phyloP scores from a whole-genome alignment of 768 basidiomycete species.

The Amylocystis lapponica region DNA sequence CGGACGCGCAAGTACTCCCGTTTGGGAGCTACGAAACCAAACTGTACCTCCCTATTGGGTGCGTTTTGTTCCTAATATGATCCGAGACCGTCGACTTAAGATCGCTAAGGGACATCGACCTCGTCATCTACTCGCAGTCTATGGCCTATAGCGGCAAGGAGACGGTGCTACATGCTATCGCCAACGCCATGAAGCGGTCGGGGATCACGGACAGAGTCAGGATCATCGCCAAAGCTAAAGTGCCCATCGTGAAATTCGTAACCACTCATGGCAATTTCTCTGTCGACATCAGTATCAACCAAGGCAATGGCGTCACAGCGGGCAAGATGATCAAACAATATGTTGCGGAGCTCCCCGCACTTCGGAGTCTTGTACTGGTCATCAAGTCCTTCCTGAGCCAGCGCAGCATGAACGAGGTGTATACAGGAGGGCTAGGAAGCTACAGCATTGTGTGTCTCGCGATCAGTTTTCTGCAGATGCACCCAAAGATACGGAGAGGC shows the following conservation, averaged over 20 bases:
- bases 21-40: conserved; percentile 95
- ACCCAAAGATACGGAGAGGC: conserved; percentile 85
- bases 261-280: conserved; percentile 76
- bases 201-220: conserved; percentile 76
- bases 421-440: conserved; percentile 88
- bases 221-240: conserved; percentile 89
- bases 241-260: conserved; percentile 95
- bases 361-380: conserved; percentile 81
- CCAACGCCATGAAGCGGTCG: conserved; percentile 67
- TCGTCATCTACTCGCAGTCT: conserved; percentile 76
- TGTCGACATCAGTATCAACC: conserved; percentile 94
- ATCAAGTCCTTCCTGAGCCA: conserved; percentile 89
- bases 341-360: conserved; percentile 65
- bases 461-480: conserved; percentile 94
- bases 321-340: conserved; percentile 79
- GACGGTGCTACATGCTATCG: conserved; percentile 69
- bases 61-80: conserved; percentile 24
- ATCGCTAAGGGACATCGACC: conserved; percentile 78
- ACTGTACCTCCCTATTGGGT: conserved; percentile 91
- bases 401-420: conserved; percentile 96
- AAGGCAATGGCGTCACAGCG: conserved; percentile 75
- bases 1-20: conserved; percentile 74
- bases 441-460: conserved; percentile 93
- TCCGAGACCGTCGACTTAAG: neutral
- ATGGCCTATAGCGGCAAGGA: conserved; percentile 70